Evolutionary conservation across 1,284 basidiomycete species (phyloP).

Genomic region (Cryptococcus sp.): DNA sequence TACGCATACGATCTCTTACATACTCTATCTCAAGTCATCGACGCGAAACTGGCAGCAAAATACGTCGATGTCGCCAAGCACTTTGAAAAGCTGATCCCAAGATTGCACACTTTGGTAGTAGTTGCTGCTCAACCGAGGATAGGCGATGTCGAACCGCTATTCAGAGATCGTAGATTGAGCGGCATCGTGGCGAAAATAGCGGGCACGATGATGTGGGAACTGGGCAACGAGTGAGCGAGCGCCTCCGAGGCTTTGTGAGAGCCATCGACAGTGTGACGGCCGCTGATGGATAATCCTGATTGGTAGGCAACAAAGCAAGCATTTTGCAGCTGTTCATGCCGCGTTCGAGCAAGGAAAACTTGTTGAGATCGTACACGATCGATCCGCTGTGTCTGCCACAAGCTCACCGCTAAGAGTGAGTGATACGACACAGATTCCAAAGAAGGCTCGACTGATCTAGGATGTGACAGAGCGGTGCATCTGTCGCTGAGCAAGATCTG

Average conservation of each 20-base stretch:
- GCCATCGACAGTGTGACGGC: neutral
- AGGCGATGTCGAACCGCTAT: constrained; percentile 47
- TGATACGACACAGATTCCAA: constrained; percentile 33
- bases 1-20: constrained; percentile 81
- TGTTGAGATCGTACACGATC: constrained; percentile 58
- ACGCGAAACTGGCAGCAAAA: constrained; percentile 63
- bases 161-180: constrained; percentile 68
- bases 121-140: constrained; percentile 54
- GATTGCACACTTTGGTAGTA: constrained; percentile 70
- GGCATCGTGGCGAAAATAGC: constrained; percentile 66
- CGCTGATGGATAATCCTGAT: constrained; percentile 15
- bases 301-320: constrained; percentile 58
- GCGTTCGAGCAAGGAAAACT: constrained; percentile 66
- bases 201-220: constrained; percentile 66
- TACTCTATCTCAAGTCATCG: constrained; percentile 66
- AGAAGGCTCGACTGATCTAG: neutral
- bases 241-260: constrained; percentile 1
- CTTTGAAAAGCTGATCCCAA: constrained; percentile 69
- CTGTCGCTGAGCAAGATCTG: constrained; percentile 62
- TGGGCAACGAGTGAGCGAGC: constrained; percentile 63
- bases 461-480: constrained; percentile 55
- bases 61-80: constrained; percentile 77
- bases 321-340: constrained; percentile 60
- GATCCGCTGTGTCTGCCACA: constrained; percentile 53
- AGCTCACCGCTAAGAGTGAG: constrained; percentile 48